Evolutionary conservation across 83 land plant genomes (phyloP).

Genomic region (Thuja plicata): DNA sequence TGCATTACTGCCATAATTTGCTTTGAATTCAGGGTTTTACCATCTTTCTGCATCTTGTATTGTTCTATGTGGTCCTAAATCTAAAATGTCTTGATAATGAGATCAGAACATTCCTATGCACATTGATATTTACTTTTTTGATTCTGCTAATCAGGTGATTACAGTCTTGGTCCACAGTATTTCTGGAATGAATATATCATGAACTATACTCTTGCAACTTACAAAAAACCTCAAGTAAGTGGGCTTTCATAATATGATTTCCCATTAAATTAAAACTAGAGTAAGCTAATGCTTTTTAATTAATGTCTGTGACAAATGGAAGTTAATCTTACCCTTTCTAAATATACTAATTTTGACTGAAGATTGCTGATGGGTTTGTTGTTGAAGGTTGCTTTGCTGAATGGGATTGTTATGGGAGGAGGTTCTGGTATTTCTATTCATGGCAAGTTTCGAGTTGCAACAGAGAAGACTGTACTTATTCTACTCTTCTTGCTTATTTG

Average conservation of each 20-base stretch:
- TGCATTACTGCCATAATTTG: background rate
- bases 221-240: constrained; percentile 60
- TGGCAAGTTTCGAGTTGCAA: constrained; percentile 69
- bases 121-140: background rate
- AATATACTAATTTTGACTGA: background rate
- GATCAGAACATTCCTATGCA: background rate
- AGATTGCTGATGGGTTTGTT: background rate
- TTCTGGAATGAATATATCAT: constrained; percentile 49
- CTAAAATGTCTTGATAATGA: background rate
- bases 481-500: background rate
- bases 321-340: background rate
- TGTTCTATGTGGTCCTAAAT: background rate
- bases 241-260: background rate
- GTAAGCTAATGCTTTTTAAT: background rate
- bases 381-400: constrained; percentile 64
- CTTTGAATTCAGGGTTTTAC: background rate
- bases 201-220: constrained; percentile 56
- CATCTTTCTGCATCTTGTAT: background rate
- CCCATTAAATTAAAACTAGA: background rate
- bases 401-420: constrained; percentile 88
- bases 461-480: constrained; percentile 66
- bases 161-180: constrained; percentile 38
- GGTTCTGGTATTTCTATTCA: constrained; percentile 74
- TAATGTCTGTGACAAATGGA: background rate
- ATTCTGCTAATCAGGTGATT: constrained; percentile 35